Base-by-base conservation (phyloP, 2,329 filamentous ascomycete genomes). In the Cordyceps javanica region DNA sequence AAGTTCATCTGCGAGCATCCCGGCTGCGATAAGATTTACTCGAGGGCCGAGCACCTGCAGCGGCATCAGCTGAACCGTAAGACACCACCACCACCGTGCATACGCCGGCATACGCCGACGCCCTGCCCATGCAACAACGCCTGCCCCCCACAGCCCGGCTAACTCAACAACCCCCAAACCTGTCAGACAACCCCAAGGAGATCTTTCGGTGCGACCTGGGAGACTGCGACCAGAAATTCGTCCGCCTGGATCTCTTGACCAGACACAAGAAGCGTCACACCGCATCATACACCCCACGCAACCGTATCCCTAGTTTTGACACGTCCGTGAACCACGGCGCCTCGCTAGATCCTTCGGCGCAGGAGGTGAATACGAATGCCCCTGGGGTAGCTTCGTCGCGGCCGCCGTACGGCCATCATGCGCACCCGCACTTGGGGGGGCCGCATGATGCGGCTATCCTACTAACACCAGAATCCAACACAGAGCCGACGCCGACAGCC, bases 51-150 rank as follows among this genome's bases (percentile, higher is more conserved):
- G 70, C 89, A 93, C 72, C 78, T 93, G 58, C 90, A 91, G 72
- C 78, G 89, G 51, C 89, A 93, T 72, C 88, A 92, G 73, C 70
- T 93, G 67, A 93, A 93, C 68, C 89, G 89, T 91, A 79, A 72
- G 85, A 77, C 32, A 45, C 48, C 30, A 41, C 50, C 55, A 45
- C 58, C 51, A 50, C 34, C 21, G 30, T 59, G 62, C 61, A 59
- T 61, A 48, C 58, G 39, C 39, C n/a, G 30, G 32, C 50, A 36
- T 19, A 55, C 52, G 53, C 32, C 38, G n/a, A 28, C 3, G 36
- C 42, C 6, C 30, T 55, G 42, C 50, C 59, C 53, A 60, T 59
- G 58, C 34, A 53, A n/a, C n/a, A n/a, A 14, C 41, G 9, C 14
- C 32, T 19, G 48, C 49, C 46, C 45, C 59, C 60, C 59, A 60